Conservation (phyloP, 805 yeast species). For the Candida chauliodis region DNA sequence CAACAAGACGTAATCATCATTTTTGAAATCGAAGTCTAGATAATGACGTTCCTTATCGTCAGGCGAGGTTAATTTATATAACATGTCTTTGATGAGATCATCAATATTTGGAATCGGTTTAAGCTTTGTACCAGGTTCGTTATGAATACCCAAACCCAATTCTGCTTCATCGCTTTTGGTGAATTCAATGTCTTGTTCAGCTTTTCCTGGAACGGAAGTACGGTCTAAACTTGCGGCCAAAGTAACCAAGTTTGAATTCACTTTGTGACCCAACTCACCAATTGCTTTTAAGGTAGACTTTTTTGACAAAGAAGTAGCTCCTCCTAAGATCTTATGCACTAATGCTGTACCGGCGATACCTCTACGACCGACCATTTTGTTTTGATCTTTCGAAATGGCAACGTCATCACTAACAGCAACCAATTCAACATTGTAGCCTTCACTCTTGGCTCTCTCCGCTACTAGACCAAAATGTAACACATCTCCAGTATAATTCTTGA, state of each 20-base stretch:
- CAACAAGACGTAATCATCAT: slow-evolving; percentile 65
- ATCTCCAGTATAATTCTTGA: slow-evolving; percentile 94
- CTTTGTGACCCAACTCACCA: slow-evolving; percentile 53
- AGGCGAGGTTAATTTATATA: slow-evolving; percentile 56
- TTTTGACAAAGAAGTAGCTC: slow-evolving; percentile 32
- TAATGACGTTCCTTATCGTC: slow-evolving; percentile 76
- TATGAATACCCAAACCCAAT: slow-evolving; percentile 94
- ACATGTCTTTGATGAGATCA: slow-evolving; percentile 52
- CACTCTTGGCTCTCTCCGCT: slow-evolving; percentile 79
- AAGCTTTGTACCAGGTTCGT: slow-evolving; percentile 77
- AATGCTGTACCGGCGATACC: slow-evolving; percentile 90
- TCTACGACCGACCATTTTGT: slow-evolving; percentile 90
- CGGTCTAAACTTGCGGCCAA: slow-evolving; percentile 88
- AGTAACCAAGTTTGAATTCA: slow-evolving; percentile 70
- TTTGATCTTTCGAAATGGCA: slow-evolving; percentile 86
- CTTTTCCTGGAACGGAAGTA: slow-evolving; percentile 82
- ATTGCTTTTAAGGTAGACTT: slow-evolving; percentile 43
- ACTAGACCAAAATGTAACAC: slow-evolving; percentile 89
- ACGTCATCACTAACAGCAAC: slow-evolving; percentile 88
- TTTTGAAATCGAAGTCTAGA: slow-evolving; percentile 56
- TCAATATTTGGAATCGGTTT: slow-evolving; percentile 70
- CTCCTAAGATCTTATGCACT: slow-evolving; percentile 84
- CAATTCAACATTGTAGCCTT: slow-evolving; percentile 69
- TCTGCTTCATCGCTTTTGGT: slow-evolving; percentile 69
- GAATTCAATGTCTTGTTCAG: slow-evolving; percentile 35